These are phyloP conservation scores for Artemisia argyi DNA, from an alignment of 129 eudicot genomes.

Conservation along the genomic window DNA sequence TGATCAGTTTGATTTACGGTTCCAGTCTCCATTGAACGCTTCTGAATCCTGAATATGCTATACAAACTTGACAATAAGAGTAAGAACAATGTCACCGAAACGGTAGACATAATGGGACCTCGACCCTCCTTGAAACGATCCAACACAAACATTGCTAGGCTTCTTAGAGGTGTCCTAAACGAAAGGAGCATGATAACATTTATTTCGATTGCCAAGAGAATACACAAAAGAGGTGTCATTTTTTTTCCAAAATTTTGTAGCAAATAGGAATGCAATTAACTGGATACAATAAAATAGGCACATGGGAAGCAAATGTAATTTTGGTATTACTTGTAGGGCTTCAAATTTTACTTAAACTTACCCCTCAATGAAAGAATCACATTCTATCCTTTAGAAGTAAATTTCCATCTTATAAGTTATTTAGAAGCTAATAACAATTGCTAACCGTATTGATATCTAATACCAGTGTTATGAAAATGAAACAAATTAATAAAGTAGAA, in stretches of 20 bases:
- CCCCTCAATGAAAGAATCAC: conserved; percentile 34
- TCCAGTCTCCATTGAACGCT: conserved; percentile 40
- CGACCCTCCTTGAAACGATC: conserved; percentile 52
- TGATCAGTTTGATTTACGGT: conserved; percentile 67
- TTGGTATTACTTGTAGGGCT: conserved; percentile 17
- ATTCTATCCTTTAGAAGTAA: conserved; percentile 25
- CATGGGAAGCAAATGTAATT: conserved; percentile 13
- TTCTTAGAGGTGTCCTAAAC: conserved; percentile 75
- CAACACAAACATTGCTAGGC: conserved; percentile 48
- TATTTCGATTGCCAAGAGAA: conserved; percentile 48
- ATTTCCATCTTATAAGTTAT: conserved; percentile 22
- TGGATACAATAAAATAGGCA: not conserved
- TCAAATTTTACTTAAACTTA: conserved; percentile 26
- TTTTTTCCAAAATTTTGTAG: not conserved
- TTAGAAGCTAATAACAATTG: conserved; percentile 2
- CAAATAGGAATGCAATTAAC: not conserved
- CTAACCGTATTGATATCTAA: not conserved
- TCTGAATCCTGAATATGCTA: conserved; percentile 41
- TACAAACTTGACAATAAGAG: conserved; percentile 49
- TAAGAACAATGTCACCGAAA: conserved; percentile 49
- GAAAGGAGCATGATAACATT: conserved; percentile 52
- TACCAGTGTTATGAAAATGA: not conserved
- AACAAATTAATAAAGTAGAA: not conserved
- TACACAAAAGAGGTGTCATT: conserved; percentile 35
- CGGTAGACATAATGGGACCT: conserved; percentile 55